phyloP scores from a whole-genome alignment of 2,329 filamentous ascomycete genomes.

The Zarea fungicola region DNA sequence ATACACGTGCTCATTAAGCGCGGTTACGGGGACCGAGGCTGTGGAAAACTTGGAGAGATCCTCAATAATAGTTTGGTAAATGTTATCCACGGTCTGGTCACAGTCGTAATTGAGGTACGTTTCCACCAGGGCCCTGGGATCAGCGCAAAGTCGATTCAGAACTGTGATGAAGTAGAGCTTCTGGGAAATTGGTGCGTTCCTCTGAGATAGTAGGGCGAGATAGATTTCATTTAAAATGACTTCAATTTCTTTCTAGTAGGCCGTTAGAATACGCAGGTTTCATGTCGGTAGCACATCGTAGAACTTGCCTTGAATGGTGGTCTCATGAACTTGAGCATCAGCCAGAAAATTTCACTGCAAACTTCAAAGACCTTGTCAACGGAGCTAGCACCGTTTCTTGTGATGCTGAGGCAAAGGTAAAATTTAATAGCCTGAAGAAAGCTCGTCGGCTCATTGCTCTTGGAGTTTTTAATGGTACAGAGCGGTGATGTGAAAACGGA shows the following conservation, averaged over 20 bases:
- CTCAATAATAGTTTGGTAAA: constrained; percentile 93
- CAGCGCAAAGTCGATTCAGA: constrained; percentile 74
- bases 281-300: neutral
- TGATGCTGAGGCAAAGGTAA: constrained; percentile 91
- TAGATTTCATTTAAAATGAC: constrained; percentile 98
- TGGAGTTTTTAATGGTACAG: constrained; percentile 88
- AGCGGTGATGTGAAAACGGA: constrained; percentile 84
- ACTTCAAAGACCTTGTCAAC: constrained; percentile 91
- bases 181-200: constrained; percentile 79
- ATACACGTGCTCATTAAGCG: constrained; percentile 77
- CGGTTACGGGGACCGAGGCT: constrained; percentile 67
- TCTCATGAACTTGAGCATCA: constrained; percentile 91
- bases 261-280: constrained; percentile 24
- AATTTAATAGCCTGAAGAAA: constrained; percentile 96
- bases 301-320: constrained; percentile 77
- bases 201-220: constrained; percentile 81
- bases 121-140: constrained; percentile 86
- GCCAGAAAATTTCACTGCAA: constrained; percentile 94
- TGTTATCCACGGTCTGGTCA: constrained; percentile 91
- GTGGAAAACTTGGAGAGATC: constrained; percentile 86
- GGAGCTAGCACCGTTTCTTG: constrained; percentile 89
- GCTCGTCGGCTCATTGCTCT: constrained; percentile 78
- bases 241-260: constrained; percentile 79
- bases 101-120: constrained; percentile 98
- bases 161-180: constrained; percentile 89